phyloP scores from a whole-genome alignment of 2,329 filamentous ascomycete genomes.

The Cercospora berteroae region DNA sequence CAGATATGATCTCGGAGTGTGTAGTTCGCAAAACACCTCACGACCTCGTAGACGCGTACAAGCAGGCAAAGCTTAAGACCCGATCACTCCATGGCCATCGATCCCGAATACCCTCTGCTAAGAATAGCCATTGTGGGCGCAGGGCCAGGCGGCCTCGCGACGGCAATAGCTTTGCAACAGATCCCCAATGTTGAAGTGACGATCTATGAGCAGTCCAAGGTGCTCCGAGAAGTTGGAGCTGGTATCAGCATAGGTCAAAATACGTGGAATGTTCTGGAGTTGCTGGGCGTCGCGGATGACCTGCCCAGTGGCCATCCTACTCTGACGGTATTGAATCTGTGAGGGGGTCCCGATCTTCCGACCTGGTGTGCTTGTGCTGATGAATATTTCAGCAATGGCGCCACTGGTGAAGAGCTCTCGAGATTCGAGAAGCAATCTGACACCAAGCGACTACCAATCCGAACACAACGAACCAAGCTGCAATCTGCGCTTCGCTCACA shows the following conservation, averaged over 20 bases:
- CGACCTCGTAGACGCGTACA: too few relatives aligned
- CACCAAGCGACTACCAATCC: slow-evolving; percentile 14
- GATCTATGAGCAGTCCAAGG: slow-evolving; percentile 48
- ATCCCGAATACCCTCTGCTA: neutral
- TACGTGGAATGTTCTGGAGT: slow-evolving; percentile 49
- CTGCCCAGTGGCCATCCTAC: slow-evolving; percentile 32
- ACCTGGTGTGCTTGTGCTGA: neutral
- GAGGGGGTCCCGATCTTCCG: neutral
- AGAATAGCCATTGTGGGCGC: slow-evolving; percentile 42
- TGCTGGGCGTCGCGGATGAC: slow-evolving; percentile 45
- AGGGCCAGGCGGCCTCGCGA: slow-evolving; percentile 37
- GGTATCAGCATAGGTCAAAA: slow-evolving; percentile 50
- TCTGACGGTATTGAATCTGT: slow-evolving; percentile 20
- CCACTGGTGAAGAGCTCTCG: slow-evolving; percentile 21
- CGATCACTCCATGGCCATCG: neutral
- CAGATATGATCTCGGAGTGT: neutral
- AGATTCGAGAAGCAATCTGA: slow-evolving; percentile 7
- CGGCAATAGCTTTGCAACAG: slow-evolving; percentile 47
- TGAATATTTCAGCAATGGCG: slow-evolving; percentile 15
- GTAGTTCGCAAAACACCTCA: neutral
- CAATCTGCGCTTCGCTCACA: slow-evolving; percentile 51
- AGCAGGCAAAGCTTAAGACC: neutral
- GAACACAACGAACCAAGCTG: slow-evolving; percentile 38
- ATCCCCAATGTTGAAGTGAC: slow-evolving; percentile 44
- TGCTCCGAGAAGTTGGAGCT: slow-evolving; percentile 50